Evolutionary conservation across 2,329 filamentous ascomycete genomes (phyloP).

Genomic region (Aureobasidium melanogenum): DNA sequence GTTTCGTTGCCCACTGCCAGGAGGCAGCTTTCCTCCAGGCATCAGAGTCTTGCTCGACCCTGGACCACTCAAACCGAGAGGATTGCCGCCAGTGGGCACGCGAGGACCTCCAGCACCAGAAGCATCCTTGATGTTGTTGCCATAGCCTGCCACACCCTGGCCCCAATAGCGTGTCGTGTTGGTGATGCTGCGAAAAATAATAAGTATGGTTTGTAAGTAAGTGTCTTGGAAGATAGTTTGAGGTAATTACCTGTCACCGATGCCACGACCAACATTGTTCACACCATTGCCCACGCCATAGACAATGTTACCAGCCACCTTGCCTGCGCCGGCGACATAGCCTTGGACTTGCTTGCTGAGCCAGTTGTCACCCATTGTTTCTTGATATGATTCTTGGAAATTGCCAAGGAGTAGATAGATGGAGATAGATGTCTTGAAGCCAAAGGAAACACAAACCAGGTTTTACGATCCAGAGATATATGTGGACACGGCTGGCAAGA

Average conservation of each 20-base stretch:
- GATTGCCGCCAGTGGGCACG: conserved; percentile 37
- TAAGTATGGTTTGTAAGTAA: not conserved
- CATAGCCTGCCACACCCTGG: conserved; percentile 40
- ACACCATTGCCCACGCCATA: conserved; percentile 38
- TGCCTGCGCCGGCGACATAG: conserved; percentile 35
- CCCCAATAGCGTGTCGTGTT: conserved; percentile 38
- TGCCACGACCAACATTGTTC: conserved; percentile 37
- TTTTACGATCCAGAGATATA: not conserved
- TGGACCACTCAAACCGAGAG: conserved; percentile 33
- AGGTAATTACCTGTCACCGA: conserved; percentile 29
- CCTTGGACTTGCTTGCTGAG: conserved; percentile 36
- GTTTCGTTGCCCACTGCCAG: conserved; percentile 17
- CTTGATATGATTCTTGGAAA: not conserved
- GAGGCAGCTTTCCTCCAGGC: conserved; percentile 15
- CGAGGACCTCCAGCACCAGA: conserved; percentile 36
- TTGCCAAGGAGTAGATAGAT: not conserved
- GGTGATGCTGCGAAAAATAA: conserved; percentile 28
- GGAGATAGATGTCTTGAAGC: not conserved
- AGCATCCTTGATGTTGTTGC: conserved; percentile 41
- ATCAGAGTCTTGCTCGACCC: conserved; percentile 23
- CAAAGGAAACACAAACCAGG: not conserved
- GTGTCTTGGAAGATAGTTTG: not conserved
- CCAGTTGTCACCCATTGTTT: conserved; percentile 32
- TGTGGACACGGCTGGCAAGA: not conserved
- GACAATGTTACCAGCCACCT: conserved; percentile 34